Evolutionary conservation across 331 rosid species (phyloP).

Genomic region (Cucumis variabilis): DNA sequence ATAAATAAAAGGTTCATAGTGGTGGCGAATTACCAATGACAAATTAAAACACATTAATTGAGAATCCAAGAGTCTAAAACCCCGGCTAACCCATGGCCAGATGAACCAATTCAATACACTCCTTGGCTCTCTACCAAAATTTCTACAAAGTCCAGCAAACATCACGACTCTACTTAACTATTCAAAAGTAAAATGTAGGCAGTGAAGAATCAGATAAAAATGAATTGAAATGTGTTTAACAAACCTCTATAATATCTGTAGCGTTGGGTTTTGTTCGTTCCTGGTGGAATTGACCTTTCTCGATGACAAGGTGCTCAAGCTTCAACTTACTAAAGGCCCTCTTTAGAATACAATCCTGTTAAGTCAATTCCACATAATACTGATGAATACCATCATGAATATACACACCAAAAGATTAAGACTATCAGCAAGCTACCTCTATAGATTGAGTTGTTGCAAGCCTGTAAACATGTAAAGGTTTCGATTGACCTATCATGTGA

Average conservation of each 20-base stretch:
- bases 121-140: conserved; percentile 1
- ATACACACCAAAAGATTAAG: background rate
- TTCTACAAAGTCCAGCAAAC: background rate
- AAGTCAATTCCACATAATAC: conserved; percentile 33
- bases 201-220: conserved; percentile 17
- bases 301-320: conserved; percentile 97
- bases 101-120: background rate
- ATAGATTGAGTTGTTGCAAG: conserved; percentile 93
- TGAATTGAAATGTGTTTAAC: conserved; percentile 18
- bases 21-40: no score
- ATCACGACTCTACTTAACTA: background rate
- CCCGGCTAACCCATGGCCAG: no score
- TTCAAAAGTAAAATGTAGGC: background rate
- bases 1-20: background rate
- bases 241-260: conserved; percentile 58
- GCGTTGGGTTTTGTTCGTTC: conserved; percentile 54
- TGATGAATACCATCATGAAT: background rate
- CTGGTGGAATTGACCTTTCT: conserved; percentile 85
- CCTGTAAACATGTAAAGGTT: conserved; percentile 96
- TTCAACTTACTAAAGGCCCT: conserved; percentile 96
- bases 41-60: background rate
- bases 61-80: background rate
- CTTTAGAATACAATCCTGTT: conserved; percentile 89
- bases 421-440: conserved; percentile 58
- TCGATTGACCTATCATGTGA: conserved; percentile 93